phyloP scores from a whole-genome alignment of 1,284 basidiomycete genomes.

The Ceraceosorus guamensis region DNA sequence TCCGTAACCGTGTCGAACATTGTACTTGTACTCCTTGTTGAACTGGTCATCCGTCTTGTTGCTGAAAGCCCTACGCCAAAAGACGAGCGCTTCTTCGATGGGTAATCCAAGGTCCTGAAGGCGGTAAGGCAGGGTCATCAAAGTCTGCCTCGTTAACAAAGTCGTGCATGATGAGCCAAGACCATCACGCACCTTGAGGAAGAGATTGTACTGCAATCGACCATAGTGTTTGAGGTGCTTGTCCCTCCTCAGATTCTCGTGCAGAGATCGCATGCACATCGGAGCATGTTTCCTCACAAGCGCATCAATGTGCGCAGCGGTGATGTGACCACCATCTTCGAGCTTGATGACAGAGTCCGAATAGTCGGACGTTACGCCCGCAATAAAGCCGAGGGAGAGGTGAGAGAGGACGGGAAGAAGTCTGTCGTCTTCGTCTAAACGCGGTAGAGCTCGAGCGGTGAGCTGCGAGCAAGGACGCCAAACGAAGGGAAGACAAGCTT shows the following conservation, averaged over 20 bases:
- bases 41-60: slow-evolving; percentile 82
- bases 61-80: slow-evolving; percentile 83
- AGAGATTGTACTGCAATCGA: slow-evolving; percentile 82
- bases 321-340: slow-evolving; percentile 60
- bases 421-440: slow-evolving; percentile 92
- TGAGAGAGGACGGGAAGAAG: slow-evolving; percentile 84
- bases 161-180: no score
- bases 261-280: slow-evolving; percentile 87
- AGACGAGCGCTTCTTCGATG: slow-evolving; percentile 85
- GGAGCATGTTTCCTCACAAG: slow-evolving; percentile 85
- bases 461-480: slow-evolving; percentile 58
- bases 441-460: slow-evolving; percentile 79
- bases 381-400: slow-evolving; percentile 86
- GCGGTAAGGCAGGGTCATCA: no score
- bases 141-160: no score
- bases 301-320: slow-evolving; percentile 87
- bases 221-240: slow-evolving; percentile 89
- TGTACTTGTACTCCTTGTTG: slow-evolving; percentile 96
- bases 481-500: slow-evolving; percentile 9
- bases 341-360: slow-evolving; percentile 49
- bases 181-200: no score
- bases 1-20: slow-evolving; percentile 91
- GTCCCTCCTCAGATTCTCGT: slow-evolving; percentile 68
- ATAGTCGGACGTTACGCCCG: slow-evolving; percentile 81
- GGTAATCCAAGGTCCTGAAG: slow-evolving; percentile 76